phyloP scores from a whole-genome alignment of 2,329 filamentous ascomycete species.

The Alternaria postmessia region DNA sequence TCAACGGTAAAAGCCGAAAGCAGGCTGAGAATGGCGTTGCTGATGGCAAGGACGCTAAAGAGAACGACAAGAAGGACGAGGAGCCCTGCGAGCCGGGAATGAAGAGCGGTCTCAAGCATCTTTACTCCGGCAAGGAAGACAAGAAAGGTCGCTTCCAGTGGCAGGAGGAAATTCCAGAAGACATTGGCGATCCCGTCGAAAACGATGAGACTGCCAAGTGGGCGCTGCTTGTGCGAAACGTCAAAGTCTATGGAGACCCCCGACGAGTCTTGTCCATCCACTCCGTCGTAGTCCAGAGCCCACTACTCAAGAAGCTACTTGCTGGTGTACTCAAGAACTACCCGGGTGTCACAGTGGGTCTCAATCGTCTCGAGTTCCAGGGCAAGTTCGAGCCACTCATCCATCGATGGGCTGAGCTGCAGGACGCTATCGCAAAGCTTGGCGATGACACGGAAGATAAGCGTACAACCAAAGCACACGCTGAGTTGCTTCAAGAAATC shows the following conservation, averaged over 20 bases:
- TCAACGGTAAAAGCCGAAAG: constrained; percentile 20
- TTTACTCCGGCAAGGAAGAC: constrained; percentile 59
- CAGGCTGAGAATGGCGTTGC: neutral
- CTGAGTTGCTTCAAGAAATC: constrained; percentile 49
- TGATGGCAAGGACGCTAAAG: constrained; percentile 3
- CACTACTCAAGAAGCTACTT: constrained; percentile 67
- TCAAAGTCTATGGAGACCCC: constrained; percentile 58
- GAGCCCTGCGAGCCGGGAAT: constrained; percentile 46
- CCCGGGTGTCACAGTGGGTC: constrained; percentile 67
- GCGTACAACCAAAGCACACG: constrained; percentile 49
- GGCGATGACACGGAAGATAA: constrained; percentile 39
- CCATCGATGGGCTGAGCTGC: constrained; percentile 66
- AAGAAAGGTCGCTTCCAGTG: constrained; percentile 46
- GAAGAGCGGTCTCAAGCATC: constrained; percentile 55
- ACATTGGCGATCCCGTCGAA: constrained; percentile 57
- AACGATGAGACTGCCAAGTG: constrained; percentile 69
- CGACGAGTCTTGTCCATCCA: constrained; percentile 68
- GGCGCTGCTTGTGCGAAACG: constrained; percentile 57
- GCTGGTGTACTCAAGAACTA: constrained; percentile 65
- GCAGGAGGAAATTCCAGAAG: constrained; percentile 46
- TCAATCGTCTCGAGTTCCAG: constrained; percentile 69
- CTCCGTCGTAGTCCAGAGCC: constrained; percentile 71
- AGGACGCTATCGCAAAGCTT: constrained; percentile 35
- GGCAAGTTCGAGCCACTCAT: constrained; percentile 71
- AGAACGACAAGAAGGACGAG: constrained; percentile 17